A percentile compares a stretch with the other conserved stretches of the same genome.
Conservation (phyloP, 2,329 filamentous ascomycete genomes). For the Botrytis fragariae region DNA sequence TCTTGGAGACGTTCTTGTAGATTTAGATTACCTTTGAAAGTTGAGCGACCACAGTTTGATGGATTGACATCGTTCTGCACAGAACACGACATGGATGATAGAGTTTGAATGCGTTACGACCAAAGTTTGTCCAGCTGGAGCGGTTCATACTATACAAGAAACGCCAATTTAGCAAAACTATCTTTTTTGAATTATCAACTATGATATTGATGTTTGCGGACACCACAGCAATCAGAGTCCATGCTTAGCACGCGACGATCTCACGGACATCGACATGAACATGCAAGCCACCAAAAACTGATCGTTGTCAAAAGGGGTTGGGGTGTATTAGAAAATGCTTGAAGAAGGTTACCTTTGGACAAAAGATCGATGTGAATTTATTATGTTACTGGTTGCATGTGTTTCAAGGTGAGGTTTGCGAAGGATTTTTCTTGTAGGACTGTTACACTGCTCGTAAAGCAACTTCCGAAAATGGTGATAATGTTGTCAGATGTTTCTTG, state of each 20-base stretch:
- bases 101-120: neutral
- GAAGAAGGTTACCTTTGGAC: neutral
- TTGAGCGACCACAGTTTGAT: neutral
- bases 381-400: neutral
- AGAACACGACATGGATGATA: neutral
- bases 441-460: neutral
- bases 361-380: neutral
- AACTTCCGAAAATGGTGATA: neutral
- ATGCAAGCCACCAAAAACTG: neutral
- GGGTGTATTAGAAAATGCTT: neutral
- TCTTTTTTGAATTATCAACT: neutral
- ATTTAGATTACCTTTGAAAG: neutral
- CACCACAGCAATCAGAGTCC: neutral
- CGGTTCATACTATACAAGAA: neutral
- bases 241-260: neutral
- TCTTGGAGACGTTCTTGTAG: neutral
- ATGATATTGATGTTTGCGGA: neutral
- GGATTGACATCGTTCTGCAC: neutral
- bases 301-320: neutral
- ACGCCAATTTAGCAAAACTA: neutral
- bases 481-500: neutral
- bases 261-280: neutral
- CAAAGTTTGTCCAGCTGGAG: neutral
- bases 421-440: neutral
- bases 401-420: slow-evolving; percentile 10